Evolutionary conservation across 2,329 filamentous ascomycete genomes (phyloP).

Genomic region (Arthrobotrys megalospora): DNA sequence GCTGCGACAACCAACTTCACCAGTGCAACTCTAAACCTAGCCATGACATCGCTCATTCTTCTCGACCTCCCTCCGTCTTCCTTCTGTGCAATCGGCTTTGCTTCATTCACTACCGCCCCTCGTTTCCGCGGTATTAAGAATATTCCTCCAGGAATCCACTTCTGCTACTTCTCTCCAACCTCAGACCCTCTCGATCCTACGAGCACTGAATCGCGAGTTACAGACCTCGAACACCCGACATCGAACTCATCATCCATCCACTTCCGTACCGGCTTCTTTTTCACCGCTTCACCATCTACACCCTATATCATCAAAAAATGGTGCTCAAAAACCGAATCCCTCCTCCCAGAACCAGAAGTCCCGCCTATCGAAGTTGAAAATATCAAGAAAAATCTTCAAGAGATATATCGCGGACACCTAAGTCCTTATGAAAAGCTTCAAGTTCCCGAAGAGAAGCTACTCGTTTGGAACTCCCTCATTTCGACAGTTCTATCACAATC

Average conservation of each 20-base stretch:
- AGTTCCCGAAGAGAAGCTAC: conserved; percentile 46
- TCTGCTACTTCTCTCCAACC: conserved; percentile 63
- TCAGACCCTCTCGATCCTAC: conserved; percentile 60
- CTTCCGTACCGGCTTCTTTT: conserved; percentile 56
- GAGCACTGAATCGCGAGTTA: conserved; percentile 49
- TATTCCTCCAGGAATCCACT: conserved; percentile 64
- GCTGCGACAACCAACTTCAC: background rate
- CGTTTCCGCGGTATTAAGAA: conserved; percentile 64
- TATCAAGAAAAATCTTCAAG: conserved; percentile 57
- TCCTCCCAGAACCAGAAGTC: conserved; percentile 52
- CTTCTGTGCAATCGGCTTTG: conserved; percentile 63
- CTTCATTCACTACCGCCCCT: conserved; percentile 63
- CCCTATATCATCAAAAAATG: conserved; percentile 56
- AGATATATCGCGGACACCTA: conserved; percentile 48
- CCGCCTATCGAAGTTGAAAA: conserved; percentile 45
- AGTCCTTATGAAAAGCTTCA: conserved; percentile 55
- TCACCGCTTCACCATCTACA: conserved; percentile 42
- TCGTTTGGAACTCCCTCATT: conserved; percentile 61
- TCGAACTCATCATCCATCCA: conserved; percentile 45
- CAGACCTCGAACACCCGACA: conserved; percentile 56
- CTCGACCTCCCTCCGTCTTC: conserved; percentile 62
- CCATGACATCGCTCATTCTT: conserved; percentile 62
- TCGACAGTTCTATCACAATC: conserved; percentile 41
- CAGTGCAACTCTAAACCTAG: background rate
- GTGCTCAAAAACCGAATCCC: conserved; percentile 59